phyloP scores from a whole-genome alignment of 176 grass and related monocot species.

The Aegilops umbellulata region DNA sequence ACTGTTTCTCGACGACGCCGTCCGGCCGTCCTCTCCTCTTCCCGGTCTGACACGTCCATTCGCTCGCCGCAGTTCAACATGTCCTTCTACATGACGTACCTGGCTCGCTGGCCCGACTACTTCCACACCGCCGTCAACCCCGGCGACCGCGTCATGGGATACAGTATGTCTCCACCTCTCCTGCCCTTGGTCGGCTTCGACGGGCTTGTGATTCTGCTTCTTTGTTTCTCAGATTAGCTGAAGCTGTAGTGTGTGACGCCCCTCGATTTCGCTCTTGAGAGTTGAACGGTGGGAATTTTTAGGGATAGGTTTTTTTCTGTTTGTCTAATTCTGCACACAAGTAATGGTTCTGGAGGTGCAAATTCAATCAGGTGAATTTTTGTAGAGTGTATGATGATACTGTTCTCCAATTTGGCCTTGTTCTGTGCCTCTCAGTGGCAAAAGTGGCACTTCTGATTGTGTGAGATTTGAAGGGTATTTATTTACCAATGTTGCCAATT shows the following conservation, averaged over 20 bases:
- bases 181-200: neutral
- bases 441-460: neutral
- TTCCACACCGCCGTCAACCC: constrained; percentile 77
- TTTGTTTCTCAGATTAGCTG: constrained; percentile 7
- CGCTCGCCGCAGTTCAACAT: constrained; percentile 74
- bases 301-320: neutral
- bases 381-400: neutral
- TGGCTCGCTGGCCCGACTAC: constrained; percentile 98
- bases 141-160: constrained; percentile 88
- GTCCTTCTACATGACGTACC: constrained; percentile 99
- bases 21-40: neutral
- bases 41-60: neutral
- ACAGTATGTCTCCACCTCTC: constrained; percentile 51
- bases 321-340: neutral
- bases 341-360: neutral
- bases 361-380: neutral
- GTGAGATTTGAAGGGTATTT: neutral
- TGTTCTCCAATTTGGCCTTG: neutral
- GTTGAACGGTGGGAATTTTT: neutral
- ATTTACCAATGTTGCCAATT: neutral
- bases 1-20: neutral
- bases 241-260: neutral
- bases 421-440: neutral
- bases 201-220: neutral
- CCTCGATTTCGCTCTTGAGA: neutral